phyloP scores from a whole-genome alignment of 352 stramenopile species.

The Pilasporangium apinafurcum region DNA sequence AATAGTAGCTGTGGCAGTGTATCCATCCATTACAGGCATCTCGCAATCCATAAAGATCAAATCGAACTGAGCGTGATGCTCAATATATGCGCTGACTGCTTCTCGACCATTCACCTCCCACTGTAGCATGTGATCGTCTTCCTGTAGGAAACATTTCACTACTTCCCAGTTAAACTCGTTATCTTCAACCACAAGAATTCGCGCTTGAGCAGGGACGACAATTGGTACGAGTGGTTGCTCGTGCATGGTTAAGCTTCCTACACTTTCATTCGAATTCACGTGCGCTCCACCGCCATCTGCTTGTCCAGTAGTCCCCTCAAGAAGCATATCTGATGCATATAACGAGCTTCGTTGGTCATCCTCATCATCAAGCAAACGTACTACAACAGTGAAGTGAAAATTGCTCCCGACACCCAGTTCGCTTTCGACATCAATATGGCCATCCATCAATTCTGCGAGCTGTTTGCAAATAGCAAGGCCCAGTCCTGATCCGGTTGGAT shows the following conservation, averaged over 20 bases:
- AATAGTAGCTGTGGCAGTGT: conserved; percentile 55
- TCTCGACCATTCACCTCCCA: conserved; percentile 69
- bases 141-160: conserved; percentile 68
- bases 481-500: conserved; percentile 80
- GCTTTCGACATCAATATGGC: conserved; percentile 80
- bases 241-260: conserved; percentile 15
- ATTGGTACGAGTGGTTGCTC: conserved; percentile 12
- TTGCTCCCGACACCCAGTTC: conserved; percentile 69
- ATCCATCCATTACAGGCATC: conserved; percentile 80
- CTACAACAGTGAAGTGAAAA: conserved; percentile 83
- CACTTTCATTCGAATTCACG: conserved; percentile 41
- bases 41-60: conserved; percentile 81
- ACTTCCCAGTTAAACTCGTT: conserved; percentile 82
- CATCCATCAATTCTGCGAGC: conserved; percentile 85
- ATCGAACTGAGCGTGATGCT: conserved; percentile 43
- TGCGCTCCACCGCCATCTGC: conserved; percentile 14
- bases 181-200: conserved; percentile 69
- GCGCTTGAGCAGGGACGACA: conserved; percentile 39
- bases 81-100: conserved; percentile 54
- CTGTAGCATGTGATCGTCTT: conserved; percentile 60
- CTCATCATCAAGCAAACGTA: conserved; percentile 50
- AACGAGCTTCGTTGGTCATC: conserved; percentile 29
- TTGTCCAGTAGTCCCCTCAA: background rate
- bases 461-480: conserved; percentile 86
- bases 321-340: conserved; percentile 27